Conservation (phyloP, 352 stramenopile genomes). For the Phytopythium sindhum region DNA sequence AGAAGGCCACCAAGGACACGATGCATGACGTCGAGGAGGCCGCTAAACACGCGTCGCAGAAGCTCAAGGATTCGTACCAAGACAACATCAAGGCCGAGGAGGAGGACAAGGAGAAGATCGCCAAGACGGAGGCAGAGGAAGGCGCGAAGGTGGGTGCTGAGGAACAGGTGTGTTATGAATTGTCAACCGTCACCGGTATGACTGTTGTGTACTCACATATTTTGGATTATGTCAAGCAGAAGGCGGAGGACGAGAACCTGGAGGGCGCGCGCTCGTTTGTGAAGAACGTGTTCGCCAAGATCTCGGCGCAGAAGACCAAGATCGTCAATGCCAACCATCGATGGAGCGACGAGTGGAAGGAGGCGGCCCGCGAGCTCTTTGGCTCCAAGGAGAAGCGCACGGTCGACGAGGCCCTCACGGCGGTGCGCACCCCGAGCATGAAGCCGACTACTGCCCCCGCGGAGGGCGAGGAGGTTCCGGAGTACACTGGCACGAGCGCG, state of each 20-base stretch:
- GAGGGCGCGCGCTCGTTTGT: constrained; percentile 50
- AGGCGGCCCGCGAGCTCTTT: constrained; percentile 76
- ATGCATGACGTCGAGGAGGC: constrained; percentile 26
- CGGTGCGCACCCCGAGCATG: constrained; percentile 46
- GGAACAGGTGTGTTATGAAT: constrained; percentile 15
- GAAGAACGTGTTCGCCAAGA: constrained; percentile 50
- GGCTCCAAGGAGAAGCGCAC: constrained; percentile 65
- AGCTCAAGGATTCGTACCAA: constrained; percentile 56
- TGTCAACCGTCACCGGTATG: background rate
- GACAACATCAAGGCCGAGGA: constrained; percentile 24
- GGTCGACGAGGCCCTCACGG: constrained; percentile 74
- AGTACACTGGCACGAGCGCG: constrained; percentile 72
- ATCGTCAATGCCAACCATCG: constrained; percentile 51
- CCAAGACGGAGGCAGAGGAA: constrained; percentile 11
- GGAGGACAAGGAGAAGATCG: constrained; percentile 9
- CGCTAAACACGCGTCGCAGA: constrained; percentile 61
- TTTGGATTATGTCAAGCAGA: constrained; percentile 14
- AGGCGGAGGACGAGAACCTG: constrained; percentile 25
- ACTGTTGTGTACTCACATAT: background rate
- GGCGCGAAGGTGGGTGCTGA: constrained; percentile 6
- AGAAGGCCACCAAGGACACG: constrained; percentile 31
- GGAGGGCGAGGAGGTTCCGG: constrained; percentile 34
- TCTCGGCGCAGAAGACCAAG: constrained; percentile 53
- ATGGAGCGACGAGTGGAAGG: constrained; percentile 65
- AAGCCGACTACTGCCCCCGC: constrained; percentile 24